phyloP scores from a whole-genome alignment of 2,329 filamentous ascomycete species.

The Colletotrichum costaricense region DNA sequence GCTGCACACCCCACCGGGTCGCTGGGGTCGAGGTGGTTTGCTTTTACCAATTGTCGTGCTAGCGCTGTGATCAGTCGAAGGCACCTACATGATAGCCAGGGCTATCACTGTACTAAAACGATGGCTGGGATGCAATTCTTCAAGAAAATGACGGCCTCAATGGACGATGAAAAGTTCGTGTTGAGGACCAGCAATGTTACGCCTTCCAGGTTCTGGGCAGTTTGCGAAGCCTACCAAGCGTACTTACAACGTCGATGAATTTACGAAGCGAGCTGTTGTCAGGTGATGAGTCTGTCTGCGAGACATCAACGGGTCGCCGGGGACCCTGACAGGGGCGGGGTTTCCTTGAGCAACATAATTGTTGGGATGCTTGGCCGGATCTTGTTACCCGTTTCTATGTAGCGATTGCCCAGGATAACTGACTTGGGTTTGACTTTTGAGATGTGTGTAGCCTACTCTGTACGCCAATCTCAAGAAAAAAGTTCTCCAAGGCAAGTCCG shows the following conservation, averaged over 20 bases:
- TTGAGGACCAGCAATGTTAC: background rate
- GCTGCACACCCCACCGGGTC: conserved; percentile 11
- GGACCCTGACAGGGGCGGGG: background rate
- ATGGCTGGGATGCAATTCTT: conserved; percentile 22
- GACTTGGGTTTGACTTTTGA: background rate
- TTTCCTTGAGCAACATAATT: background rate
- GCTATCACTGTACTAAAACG: conserved; percentile 18
- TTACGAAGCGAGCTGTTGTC: background rate
- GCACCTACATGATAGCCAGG: conserved; percentile 18
- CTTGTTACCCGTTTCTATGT: background rate
- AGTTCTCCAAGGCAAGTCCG: background rate
- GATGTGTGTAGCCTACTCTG: too few species aligned
- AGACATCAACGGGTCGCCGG: background rate
- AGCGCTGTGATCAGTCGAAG: conserved; percentile 34
- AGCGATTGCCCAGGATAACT: background rate
- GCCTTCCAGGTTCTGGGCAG: too few species aligned
- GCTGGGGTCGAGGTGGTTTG: conserved; percentile 12
- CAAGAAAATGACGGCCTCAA: background rate
- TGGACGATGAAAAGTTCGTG: background rate
- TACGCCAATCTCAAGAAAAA: background rate
- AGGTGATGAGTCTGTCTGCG: conserved; percentile 7
- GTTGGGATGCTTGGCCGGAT: background rate
- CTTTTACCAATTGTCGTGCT: conserved; percentile 16
- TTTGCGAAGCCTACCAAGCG: background rate
- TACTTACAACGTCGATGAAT: background rate